phyloP scores from a whole-genome alignment of 192 early-diverging fungal genomes.

The Backusella tuberculispora region DNA sequence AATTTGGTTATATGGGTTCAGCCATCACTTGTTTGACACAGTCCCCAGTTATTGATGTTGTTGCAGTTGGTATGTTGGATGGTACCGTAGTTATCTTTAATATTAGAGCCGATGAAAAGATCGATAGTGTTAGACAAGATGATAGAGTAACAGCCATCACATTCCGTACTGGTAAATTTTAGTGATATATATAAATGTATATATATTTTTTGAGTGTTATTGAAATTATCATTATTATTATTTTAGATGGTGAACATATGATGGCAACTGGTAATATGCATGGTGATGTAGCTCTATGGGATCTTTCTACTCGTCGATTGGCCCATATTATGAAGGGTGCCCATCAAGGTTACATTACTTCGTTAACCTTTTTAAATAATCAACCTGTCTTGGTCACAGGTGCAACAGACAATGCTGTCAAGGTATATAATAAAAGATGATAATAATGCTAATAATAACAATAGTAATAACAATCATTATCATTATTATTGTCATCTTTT shows the following conservation, averaged over 20 bases:
- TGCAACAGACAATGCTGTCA: constrained; percentile 89
- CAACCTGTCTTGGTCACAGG: constrained; percentile 89
- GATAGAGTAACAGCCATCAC: constrained; percentile 87
- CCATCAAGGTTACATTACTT: constrained; percentile 79
- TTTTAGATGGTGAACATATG: constrained; percentile 73
- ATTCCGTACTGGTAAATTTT: constrained; percentile 79
- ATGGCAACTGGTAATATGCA: constrained; percentile 91
- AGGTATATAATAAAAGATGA: constrained; percentile 45
- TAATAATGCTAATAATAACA: background rate
- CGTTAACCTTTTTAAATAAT: constrained; percentile 78
- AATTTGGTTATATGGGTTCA: constrained; percentile 75
- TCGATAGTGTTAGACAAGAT: constrained; percentile 84
- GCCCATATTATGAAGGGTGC: constrained; percentile 83
- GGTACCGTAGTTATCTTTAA: constrained; percentile 88
- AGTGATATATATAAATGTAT: background rate
- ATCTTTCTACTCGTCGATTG: constrained; percentile 77
- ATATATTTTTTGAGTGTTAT: background rate
- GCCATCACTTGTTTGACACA: constrained; percentile 82
- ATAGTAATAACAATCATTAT: background rate
- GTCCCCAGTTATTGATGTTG: constrained; percentile 90
- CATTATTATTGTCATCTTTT: background rate
- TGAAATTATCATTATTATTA: background rate
- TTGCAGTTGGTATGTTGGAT: constrained; percentile 91
- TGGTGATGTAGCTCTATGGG: constrained; percentile 94
- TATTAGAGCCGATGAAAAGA: constrained; percentile 74